Base-by-base conservation (phyloP, 164 flowering plant species). In the Dillenia turbinata region DNA sequence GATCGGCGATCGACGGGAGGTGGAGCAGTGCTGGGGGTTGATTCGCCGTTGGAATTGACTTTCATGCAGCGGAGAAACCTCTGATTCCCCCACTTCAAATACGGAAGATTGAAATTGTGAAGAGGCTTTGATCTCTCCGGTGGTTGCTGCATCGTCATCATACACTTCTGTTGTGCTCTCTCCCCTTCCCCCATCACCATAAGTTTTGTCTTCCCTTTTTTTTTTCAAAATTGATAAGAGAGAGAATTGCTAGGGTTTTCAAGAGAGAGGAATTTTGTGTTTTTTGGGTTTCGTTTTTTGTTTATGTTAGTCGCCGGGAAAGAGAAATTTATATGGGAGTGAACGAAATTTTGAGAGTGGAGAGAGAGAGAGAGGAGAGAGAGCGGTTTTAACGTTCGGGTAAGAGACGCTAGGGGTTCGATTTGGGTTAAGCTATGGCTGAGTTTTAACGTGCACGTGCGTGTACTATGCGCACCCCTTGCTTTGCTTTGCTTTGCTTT, bases 61-160 rank as follows among this genome's bases (percentile, higher is more conserved):
- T 83, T 86, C 74, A 73, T 67, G 77, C 89, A 85, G 43, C 85
- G 59, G n/a, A 83, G 77, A 54, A 73, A 67, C 63, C 54, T 72
- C 76, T 81, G 87, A 33, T 64, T 76, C 8, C 92, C 93, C 96
- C 97, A 88, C 73, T 72, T 74, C 66, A 85, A 73, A 13, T 60
- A 60, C 43, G 89, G 89, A 52, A 86, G 14, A 19, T 77, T 58
- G 83, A 88, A 88, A 71, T 88, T 84, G 70, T 88, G 94, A 33
- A 86, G 78, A 44, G 79, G 79, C 64, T 75, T 84, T 55, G 89
- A 81, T 78, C 85, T 75, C 61, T 75, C 85, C 1, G 73, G 65
- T 12, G 73, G 40, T 33, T 33, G 40, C 40, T 33, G 40, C 40
- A 33, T 69, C 66, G 69, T 76, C 65, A 73, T 65, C 79, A 72